Conservation (phyloP, 2,329 filamentous ascomycete species). For the Curvularia lunata region DNA sequence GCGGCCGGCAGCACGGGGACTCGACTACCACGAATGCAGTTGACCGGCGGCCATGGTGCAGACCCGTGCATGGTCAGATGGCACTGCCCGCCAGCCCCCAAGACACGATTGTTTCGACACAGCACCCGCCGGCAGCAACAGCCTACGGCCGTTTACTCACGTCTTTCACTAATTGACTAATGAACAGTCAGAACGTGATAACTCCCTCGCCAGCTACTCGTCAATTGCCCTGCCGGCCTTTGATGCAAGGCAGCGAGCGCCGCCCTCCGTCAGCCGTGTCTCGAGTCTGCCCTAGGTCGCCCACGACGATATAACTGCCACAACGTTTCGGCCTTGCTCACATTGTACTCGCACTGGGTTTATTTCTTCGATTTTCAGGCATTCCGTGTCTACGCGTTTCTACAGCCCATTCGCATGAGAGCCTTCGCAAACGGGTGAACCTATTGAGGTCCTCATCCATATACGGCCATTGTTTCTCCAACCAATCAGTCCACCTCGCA, state of each 20-base stretch:
- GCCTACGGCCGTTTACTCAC: conserved; percentile 24
- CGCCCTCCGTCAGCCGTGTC: conserved; percentile 23
- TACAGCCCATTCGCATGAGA: conserved; percentile 15
- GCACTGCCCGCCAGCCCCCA: conserved; percentile 22
- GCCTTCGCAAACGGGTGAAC: conserved; percentile 17
- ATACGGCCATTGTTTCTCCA: background rate
- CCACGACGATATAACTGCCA: conserved; percentile 23
- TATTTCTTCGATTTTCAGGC: background rate
- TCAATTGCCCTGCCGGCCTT: conserved; percentile 22
- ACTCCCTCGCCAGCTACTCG: conserved; percentile 22
- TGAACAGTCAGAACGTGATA: conserved; percentile 29
- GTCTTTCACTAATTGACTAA: conserved; percentile 23
- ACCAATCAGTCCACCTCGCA: conserved; percentile 1
- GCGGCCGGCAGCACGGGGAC: conserved; percentile 10
- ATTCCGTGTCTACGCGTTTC: background rate
- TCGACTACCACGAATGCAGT: conserved; percentile 18
- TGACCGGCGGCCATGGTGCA: conserved; percentile 23
- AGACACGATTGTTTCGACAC: conserved; percentile 17
- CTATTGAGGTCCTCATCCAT: conserved; percentile 7
- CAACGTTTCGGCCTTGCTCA: conserved; percentile 6
- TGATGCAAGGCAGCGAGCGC: conserved; percentile 19
- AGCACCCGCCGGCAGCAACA: conserved; percentile 9
- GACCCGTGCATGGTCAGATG: conserved; percentile 26
- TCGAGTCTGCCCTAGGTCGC: conserved; percentile 14
- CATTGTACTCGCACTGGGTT: conserved; percentile 1